Conservation (phyloP, 306 rosid species). For the Citrullus amarus region DNA sequence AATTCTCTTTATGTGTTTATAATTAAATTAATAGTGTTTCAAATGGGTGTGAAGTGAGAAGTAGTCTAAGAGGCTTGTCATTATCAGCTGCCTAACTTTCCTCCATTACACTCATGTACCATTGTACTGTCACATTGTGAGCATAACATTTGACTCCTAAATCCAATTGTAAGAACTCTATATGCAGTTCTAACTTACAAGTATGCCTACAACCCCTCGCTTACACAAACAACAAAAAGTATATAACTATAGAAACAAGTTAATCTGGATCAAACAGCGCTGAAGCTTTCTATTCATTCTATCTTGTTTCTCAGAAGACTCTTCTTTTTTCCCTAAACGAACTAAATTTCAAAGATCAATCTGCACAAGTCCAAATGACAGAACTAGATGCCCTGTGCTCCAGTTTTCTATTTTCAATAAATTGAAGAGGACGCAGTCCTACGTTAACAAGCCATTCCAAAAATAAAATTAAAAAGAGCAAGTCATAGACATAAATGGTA, state of each 20-base stretch:
- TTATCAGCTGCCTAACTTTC: background rate
- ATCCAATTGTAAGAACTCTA: background rate
- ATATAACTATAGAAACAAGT: background rate
- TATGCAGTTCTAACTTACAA: background rate
- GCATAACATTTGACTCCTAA: background rate
- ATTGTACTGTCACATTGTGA: background rate
- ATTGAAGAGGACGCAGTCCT: background rate
- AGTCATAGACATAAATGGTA: background rate
- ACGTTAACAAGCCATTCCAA: background rate
- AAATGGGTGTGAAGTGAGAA: background rate
- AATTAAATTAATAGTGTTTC: background rate
- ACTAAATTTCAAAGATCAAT: background rate
- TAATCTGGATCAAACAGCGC: background rate
- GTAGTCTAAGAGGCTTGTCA: background rate
- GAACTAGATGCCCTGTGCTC: background rate
- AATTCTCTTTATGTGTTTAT: background rate
- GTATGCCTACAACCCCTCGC: background rate
- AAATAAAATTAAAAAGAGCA: background rate
- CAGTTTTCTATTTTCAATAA: background rate
- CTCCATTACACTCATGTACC: background rate
- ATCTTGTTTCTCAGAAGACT: background rate
- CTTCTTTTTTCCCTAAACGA: background rate
- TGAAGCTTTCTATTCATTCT: background rate
- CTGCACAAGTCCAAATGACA: background rate
- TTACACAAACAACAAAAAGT: background rate